Conservation (phyloP, 2,329 filamentous ascomycete species). For the Ceratocystis papillata region DNA sequence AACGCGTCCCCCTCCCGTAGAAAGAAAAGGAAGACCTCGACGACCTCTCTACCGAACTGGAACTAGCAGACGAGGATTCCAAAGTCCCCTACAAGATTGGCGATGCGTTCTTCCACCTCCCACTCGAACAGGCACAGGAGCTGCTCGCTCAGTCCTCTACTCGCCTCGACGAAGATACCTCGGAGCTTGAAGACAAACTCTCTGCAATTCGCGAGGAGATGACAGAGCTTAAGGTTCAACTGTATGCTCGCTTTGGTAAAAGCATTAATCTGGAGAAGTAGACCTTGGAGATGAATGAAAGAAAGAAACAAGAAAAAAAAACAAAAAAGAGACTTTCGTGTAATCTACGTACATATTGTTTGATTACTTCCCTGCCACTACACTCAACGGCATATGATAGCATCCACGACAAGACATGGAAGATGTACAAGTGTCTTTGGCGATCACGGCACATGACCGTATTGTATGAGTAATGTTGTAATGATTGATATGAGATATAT, state of each 20-base stretch:
- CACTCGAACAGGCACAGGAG: constrained; percentile 74
- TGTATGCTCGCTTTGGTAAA: constrained; percentile 90
- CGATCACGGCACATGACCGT: not conserved
- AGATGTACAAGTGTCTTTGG: not conserved
- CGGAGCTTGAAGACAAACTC: constrained; percentile 65
- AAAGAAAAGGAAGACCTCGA: constrained; percentile 98
- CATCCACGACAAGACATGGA: no score
- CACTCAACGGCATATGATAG: not conserved
- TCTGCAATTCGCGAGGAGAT: constrained; percentile 71
- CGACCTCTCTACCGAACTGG: constrained; percentile 80
- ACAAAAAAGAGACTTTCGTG: not conserved
- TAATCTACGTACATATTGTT: not conserved
- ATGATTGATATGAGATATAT: not conserved
- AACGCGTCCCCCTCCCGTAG: constrained; percentile 38
- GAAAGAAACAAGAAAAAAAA: not conserved
- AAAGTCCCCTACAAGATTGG: constrained; percentile 95
- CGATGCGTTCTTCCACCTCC: constrained; percentile 84
- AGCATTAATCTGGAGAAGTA: constrained; percentile 80
- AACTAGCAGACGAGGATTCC: constrained; percentile 91
- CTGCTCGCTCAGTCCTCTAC: constrained; percentile 63
- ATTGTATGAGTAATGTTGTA: not conserved
- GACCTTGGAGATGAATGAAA: not conserved
- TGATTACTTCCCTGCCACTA: not conserved
- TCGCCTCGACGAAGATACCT: constrained; percentile 66
- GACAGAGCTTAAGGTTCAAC: constrained; percentile 74